A percentile compares a stretch with the other conserved stretches of the same genome.
These are phyloP conservation scores for Irpex lacteus DNA, from an alignment of 1,284 basidiomycete genomes.

Conservation along the genomic window DNA sequence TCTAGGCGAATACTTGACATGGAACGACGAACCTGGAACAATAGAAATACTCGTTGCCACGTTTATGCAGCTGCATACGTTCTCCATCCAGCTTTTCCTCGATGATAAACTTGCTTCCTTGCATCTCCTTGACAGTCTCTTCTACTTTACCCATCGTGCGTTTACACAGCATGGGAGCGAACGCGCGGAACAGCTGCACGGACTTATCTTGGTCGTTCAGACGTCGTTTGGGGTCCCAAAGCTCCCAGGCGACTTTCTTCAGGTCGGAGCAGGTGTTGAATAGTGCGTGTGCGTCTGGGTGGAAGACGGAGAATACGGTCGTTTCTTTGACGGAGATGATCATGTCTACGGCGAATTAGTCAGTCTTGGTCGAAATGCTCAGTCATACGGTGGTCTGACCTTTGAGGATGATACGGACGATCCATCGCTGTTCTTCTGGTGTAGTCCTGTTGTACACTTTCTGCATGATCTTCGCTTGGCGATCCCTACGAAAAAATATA, in stretches of 20 bases:
- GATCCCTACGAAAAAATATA: conserved; percentile 48
- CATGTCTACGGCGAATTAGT: conserved; percentile 50
- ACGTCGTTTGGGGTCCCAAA: conserved; percentile 63
- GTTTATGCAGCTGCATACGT: conserved; percentile 90
- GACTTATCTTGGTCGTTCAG: conserved; percentile 77
- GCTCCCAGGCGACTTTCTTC: conserved; percentile 84
- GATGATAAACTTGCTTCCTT: conserved; percentile 72
- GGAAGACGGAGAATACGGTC: conserved; percentile 83
- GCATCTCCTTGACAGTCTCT: conserved; percentile 82
- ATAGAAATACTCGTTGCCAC: conserved; percentile 86
- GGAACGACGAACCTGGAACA: conserved; percentile 67
- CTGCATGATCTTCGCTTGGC: conserved; percentile 73
- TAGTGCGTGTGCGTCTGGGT: conserved; percentile 86
- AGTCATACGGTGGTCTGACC: conserved; percentile 43
- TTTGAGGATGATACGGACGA: conserved; percentile 90
- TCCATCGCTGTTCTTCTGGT: conserved; percentile 86
- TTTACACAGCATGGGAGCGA: conserved; percentile 92
- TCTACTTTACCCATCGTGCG: conserved; percentile 78
- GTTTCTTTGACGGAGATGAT: conserved; percentile 83
- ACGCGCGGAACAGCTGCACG: conserved; percentile 78
- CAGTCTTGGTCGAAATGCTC: neutral
- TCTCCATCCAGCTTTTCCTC: conserved; percentile 98
- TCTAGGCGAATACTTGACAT: neutral
- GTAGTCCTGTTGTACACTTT: conserved; percentile 77
- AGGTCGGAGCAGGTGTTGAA: conserved; percentile 95